Conservation (phyloP, 2,329 filamentous ascomycete genomes). For the Pseudopithomyces maydicus region DNA sequence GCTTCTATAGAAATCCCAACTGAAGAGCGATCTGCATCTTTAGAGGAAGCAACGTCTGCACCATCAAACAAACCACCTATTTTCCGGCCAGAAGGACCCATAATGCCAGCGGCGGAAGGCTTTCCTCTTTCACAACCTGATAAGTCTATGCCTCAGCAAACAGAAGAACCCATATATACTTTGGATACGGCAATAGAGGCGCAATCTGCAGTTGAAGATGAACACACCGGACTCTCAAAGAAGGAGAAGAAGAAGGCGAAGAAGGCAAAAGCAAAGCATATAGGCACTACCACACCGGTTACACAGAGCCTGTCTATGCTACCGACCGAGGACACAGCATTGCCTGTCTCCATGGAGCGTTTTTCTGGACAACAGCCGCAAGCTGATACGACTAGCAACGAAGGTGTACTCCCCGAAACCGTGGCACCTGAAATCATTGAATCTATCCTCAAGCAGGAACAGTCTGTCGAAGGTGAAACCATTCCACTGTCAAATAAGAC, state of each 20-base stretch:
- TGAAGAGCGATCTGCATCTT: not conserved
- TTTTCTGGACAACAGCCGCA: not conserved
- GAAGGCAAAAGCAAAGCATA: conserved; percentile 30
- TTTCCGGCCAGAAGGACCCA: not conserved
- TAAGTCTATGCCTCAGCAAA: not conserved
- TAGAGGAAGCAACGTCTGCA: not conserved
- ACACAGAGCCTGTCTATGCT: conserved; percentile 12
- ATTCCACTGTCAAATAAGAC: conserved; percentile 20
- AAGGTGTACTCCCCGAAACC: not conserved
- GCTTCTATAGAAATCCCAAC: not conserved
- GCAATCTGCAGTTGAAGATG: conserved; percentile 6
- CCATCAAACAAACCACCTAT: not conserved
- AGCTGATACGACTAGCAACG: not conserved
- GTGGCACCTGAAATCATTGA: not conserved
- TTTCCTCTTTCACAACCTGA: not conserved
- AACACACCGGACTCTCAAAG: conserved; percentile 17
- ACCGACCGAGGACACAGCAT: conserved; percentile 1
- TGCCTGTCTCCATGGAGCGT: not conserved
- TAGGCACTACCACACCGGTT: conserved; percentile 20
- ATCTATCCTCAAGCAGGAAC: not conserved
- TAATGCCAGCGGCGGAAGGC: not conserved
- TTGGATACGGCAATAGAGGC: not conserved
- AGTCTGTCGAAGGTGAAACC: conserved; percentile 11
- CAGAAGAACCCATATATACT: not conserved
- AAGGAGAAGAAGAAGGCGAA: conserved; percentile 39